Evolutionary conservation across 495 filamentous ascomycete genomes (phyloP).

Genomic region (Emericellopsis terricola): DNA sequence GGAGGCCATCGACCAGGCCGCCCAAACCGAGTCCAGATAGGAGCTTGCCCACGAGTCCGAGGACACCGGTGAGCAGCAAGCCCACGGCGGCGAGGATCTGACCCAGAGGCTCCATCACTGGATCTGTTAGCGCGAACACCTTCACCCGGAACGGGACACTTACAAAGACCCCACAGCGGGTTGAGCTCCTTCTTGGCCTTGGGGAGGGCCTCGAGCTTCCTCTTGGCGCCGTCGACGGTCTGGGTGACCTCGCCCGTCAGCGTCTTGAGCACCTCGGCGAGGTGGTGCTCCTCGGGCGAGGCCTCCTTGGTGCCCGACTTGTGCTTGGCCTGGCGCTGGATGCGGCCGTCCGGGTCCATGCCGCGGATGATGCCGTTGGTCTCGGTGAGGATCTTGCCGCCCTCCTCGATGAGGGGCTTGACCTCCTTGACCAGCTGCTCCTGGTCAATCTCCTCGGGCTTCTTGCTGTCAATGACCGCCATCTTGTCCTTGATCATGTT

Average conservation of each 20-base stretch:
- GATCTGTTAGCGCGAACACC: too few species aligned
- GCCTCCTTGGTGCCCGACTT: conserved; percentile 67
- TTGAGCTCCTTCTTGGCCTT: conserved; percentile 89
- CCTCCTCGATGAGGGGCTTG: conserved; percentile 76
- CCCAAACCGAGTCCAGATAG: conserved; percentile 63
- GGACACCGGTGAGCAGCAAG: conserved; percentile 62
- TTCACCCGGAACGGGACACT: too few species aligned
- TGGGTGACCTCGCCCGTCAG: conserved; percentile 40
- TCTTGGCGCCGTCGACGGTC: conserved; percentile 76
- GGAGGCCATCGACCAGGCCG: conserved; percentile 56
- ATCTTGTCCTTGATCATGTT: conserved; percentile 77
- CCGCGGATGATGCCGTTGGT: conserved; percentile 82
- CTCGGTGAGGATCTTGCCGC: conserved; percentile 61
- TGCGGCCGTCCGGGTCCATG: conserved; percentile 74
- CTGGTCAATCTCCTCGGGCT: conserved; percentile 85
- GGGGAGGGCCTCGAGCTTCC: conserved; percentile 76
- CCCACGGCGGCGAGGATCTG: conserved; percentile 90
- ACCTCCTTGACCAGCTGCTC: conserved; percentile 73
- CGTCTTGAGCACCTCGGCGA: conserved; percentile 73
- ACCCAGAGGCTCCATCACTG: conserved; percentile 67
- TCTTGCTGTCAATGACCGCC: conserved; percentile 61
- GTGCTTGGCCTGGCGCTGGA: conserved; percentile 72
- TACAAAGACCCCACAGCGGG: conserved; percentile 72
- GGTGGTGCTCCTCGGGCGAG: conserved; percentile 66
- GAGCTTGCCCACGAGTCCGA: conserved; percentile 61